Conservation (phyloP, 495 filamentous ascomycete species). For the Tuber aestivum region DNA sequence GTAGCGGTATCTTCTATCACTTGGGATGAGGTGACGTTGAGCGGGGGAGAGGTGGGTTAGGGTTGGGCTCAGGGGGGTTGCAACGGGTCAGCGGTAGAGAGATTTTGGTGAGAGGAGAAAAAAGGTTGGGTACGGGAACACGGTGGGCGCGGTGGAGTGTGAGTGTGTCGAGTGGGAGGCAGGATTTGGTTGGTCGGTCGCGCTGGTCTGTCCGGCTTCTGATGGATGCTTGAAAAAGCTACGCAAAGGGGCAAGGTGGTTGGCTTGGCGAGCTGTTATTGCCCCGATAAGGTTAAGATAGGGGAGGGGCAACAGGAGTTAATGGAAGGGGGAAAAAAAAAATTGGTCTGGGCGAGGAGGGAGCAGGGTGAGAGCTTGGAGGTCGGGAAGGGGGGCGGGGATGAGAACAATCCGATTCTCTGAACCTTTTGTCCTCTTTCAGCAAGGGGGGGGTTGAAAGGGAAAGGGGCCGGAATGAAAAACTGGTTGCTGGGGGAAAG, state of each 20-base stretch:
- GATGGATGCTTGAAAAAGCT: neutral
- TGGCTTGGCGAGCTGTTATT: slow-evolving; percentile 21
- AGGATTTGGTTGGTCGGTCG: slow-evolving; percentile 33
- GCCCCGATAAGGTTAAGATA: slow-evolving; percentile 13
- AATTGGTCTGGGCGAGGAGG: neutral
- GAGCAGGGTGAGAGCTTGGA: neutral
- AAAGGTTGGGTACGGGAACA: slow-evolving; percentile 25
- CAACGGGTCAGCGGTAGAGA: slow-evolving; percentile 1
- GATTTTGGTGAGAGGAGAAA: slow-evolving; percentile 2
- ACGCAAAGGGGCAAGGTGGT: slow-evolving; percentile 22
- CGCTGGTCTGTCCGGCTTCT: neutral
- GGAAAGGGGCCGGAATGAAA: neutral
- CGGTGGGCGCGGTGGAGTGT: neutral
- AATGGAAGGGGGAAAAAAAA: neutral
- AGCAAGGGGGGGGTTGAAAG: slow-evolving; percentile 1
- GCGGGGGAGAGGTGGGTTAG: slow-evolving; percentile 36
- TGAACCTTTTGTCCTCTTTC: neutral
- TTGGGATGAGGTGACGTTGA: slow-evolving; percentile 39
- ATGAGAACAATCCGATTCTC: slow-evolving; percentile 4
- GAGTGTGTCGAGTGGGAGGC: slow-evolving; percentile 7
- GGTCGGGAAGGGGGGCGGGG: neutral
- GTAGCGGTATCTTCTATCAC: slow-evolving; percentile 23
- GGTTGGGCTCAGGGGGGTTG: slow-evolving; percentile 36
- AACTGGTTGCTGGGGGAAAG: neutral
- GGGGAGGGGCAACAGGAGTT: slow-evolving; percentile 1